Evolutionary conservation across 163 green algal genomes (phyloP).

Genomic region (Scenedesmus sp.): DNA sequence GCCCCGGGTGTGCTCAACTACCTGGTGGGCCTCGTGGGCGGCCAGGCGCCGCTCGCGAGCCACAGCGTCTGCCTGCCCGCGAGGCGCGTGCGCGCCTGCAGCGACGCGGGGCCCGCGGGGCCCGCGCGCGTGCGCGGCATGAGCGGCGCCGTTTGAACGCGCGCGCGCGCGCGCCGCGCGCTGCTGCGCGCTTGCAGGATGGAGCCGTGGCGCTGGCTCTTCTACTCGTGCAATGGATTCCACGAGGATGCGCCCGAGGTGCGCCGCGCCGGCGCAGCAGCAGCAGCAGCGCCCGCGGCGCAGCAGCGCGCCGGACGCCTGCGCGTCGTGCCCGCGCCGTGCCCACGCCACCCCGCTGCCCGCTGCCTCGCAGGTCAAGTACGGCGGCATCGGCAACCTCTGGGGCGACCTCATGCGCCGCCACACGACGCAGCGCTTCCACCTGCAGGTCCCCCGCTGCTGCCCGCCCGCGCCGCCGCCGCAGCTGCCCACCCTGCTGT

Average conservation of each 20-base stretch:
- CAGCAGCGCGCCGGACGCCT: background rate
- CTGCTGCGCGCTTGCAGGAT: slow-evolving; percentile 1
- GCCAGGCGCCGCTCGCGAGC: slow-evolving; percentile 20
- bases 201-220: slow-evolving; percentile 24
- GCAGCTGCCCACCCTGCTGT: background rate
- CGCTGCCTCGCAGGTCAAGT: slow-evolving; percentile 16
- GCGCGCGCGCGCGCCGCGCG: no score
- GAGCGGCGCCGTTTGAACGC: background rate
- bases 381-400: slow-evolving; percentile 34
- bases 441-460: slow-evolving; percentile 18
- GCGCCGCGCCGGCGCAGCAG: background rate
- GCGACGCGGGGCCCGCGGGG: background rate
- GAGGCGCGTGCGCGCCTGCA: background rate
- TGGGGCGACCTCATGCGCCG: slow-evolving; percentile 35
- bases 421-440: slow-evolving; percentile 10
- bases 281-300: background rate
- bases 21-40: slow-evolving; percentile 37
- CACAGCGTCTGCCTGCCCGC: slow-evolving; percentile 39
- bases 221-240: slow-evolving; percentile 46
- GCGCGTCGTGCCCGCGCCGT: background rate
- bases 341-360: background rate
- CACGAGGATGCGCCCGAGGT: slow-evolving; percentile 22
- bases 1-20: slow-evolving; percentile 19
- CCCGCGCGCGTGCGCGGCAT: background rate
- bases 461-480: background rate